Base-by-base conservation (phyloP, 2,329 filamentous ascomycete genomes). In the Colletotrichum ledebouriae region DNA sequence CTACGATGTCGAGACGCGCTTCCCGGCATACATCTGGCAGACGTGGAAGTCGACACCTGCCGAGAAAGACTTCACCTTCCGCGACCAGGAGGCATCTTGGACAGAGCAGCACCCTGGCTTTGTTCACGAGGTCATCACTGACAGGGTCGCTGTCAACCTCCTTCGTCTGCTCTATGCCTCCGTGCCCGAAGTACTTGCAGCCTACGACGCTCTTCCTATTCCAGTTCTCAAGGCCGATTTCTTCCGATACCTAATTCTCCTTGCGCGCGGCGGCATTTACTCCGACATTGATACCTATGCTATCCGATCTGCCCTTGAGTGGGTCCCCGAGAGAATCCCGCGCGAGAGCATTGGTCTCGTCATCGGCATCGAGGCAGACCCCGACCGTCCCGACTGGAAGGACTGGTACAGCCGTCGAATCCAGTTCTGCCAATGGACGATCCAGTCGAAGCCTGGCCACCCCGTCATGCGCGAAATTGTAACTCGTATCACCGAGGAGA, bases 351-450 rank as follows among this genome's bases (percentile, higher is more conserved):
- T 98, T 73, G 96, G 96, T 10, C 85, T 99, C 71, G 90, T 99
- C 44, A 86, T 98, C 75, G 96, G 96, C 67, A 98, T 99, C 72
- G 96, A 99, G 82, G 96, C 96, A 4, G 96, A 99, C 76, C 94
- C 96, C 0, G 94, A 98, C 79, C 89, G 96, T 55, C 87, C 89
- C 3, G 96, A 99, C 78, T 99, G 96, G 96, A 87, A 89, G 41
- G 85, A 97, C 1, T 98, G 95, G 96, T 99, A 98, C 83, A 96
- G 94, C 71, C 92, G 96, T 68, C 89, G 95, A 71, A 94, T 99
- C 70, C 96, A 98, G 78, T 98, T 99, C 80, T 99, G 96, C 81
- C 96, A 99, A 79, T 99, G 96, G 96, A 99, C 96, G 1, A 98
- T 99, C 71, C 95, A 98, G 80, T 85, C 92, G 65, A 99, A 99